A percentile compares a stretch with the other conserved stretches of the same genome.
phyloP scores from a whole-genome alignment of 352 stramenopile genomes.

The Globisporangium iwayamae region DNA sequence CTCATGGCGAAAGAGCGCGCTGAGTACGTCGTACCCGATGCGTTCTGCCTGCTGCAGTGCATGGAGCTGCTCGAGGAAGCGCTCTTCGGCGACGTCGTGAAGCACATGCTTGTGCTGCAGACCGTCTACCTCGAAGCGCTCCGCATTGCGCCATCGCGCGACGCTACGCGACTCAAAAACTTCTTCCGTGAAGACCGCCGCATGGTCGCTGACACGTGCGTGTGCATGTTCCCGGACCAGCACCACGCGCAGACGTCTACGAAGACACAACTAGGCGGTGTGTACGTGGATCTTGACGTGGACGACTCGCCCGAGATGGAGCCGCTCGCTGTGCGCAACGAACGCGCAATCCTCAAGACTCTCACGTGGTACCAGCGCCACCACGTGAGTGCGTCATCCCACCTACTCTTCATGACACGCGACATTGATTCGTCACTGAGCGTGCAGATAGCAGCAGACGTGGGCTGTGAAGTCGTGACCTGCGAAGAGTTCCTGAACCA shows the following conservation, averaged over 20 bases:
- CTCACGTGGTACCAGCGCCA: slow-evolving; percentile 58
- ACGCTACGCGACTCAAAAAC: slow-evolving; percentile 57
- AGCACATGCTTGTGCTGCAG: slow-evolving; percentile 67
- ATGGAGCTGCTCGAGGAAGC: slow-evolving; percentile 72
- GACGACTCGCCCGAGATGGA: slow-evolving; percentile 30
- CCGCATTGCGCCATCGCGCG: slow-evolving; percentile 57
- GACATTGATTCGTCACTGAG: slow-evolving; percentile 41
- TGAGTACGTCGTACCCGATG: slow-evolving; percentile 71
- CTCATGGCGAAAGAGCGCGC: slow-evolving; percentile 32
- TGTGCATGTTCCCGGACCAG: slow-evolving; percentile 71
- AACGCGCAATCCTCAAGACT: slow-evolving; percentile 50
- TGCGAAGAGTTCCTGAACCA: slow-evolving; percentile 50
- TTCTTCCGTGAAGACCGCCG: slow-evolving; percentile 65
- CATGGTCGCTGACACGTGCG: slow-evolving; percentile 32
- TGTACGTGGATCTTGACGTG: slow-evolving; percentile 17
- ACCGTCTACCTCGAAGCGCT: slow-evolving; percentile 63
- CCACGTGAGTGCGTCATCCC: slow-evolving; percentile 32
- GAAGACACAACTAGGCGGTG: slow-evolving; percentile 21
- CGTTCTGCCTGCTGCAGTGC: slow-evolving; percentile 64
- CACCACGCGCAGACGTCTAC: slow-evolving; percentile 61
- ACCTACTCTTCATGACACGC: slow-evolving; percentile 57
- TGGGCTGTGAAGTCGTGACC: slow-evolving; percentile 48
- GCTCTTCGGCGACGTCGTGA: slow-evolving; percentile 33
- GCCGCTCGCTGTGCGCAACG: slow-evolving; percentile 30
- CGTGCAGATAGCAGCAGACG: slow-evolving; percentile 28